These are phyloP conservation scores for Russula virescens DNA, from an alignment of 768 basidiomycete genomes.

Conservation along the genomic window DNA sequence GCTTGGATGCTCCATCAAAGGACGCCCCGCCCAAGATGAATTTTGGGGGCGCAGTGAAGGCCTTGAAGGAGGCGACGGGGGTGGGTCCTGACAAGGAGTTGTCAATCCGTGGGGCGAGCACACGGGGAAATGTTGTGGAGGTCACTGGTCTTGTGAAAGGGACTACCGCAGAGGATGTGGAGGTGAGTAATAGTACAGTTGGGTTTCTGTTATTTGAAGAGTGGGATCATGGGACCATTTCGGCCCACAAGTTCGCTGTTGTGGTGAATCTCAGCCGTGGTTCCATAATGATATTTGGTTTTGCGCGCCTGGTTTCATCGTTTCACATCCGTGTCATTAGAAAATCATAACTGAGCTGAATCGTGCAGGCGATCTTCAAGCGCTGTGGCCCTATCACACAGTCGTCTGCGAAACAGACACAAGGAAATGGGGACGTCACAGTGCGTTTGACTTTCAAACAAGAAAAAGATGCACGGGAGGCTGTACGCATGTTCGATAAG, in stretches of 20 bases:
- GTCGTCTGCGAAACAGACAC: slow-evolving; percentile 16
- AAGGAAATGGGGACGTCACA: slow-evolving; percentile 18
- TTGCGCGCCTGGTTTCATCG: background rate
- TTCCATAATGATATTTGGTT: too few species aligned
- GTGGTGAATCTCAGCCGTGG: background rate
- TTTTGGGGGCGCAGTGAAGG: slow-evolving; percentile 21
- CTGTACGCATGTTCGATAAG: slow-evolving; percentile 21
- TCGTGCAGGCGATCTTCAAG: slow-evolving; percentile 24
- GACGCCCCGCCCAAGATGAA: slow-evolving; percentile 23
- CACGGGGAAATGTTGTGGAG: slow-evolving; percentile 24
- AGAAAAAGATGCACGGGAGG: slow-evolving; percentile 24
- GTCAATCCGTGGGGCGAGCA: slow-evolving; percentile 25
- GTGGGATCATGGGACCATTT: background rate
- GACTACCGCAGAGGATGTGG: slow-evolving; percentile 25
- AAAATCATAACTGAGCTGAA: background rate
- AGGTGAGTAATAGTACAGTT: slow-evolving; percentile 7
- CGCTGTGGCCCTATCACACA: slow-evolving; percentile 24
- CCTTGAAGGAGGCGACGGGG: slow-evolving; percentile 23
- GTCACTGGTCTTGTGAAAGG: slow-evolving; percentile 25
- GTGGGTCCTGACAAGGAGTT: slow-evolving; percentile 7
- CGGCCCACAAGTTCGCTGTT: background rate
- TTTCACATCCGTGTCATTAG: background rate
- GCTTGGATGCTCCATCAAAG: slow-evolving; percentile 9
- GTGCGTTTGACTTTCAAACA: slow-evolving; percentile 25
- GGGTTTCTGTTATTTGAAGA: background rate